Evolutionary conservation across 2,329 filamentous ascomycete genomes (phyloP), one percentile per base, ranked within the genome.

Genomic region (Meredithiella fracta): DNA sequence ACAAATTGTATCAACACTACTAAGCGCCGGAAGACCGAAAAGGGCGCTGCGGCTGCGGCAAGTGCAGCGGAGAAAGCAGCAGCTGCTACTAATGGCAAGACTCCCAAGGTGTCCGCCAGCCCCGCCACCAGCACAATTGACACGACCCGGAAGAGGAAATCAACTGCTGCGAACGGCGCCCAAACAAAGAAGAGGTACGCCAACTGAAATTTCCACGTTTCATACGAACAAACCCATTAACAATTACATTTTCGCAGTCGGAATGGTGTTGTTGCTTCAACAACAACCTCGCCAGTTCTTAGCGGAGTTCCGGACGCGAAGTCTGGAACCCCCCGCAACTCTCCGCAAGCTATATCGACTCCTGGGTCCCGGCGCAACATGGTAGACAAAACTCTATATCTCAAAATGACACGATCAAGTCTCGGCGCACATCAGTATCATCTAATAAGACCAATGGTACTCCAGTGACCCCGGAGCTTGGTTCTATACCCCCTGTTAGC

Each of bases 21-120:
- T 23, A 94, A 94, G 70, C 78, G 87, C 63, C 82, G 89, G 61
- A 94, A 90, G 69, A 81, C 86, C 1, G 88, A 94, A 63, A 86
- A 86, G 63, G 55, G 50, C 15, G 44, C 44, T 4, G 29, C 57
- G 1, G 54, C 57, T 1, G 57, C 54, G 15, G n/a, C 51, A n/a
- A 51, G 47, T 34, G 37, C 40, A 15, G 20, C 37, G 20, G n/a
- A n/a, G 9, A 47, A 40, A 11, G 23, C n/a, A 11, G 23, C n/a
- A 4, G 57, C 51, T 3, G 50, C 53, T 26, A 22, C 15, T 7
- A 59, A 56, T 31, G 57, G 47, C 59, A 67, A 76, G 56, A 82
- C 84, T 65, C 68, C 74, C 3, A 80, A 78, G 66, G 74, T 69
- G 5, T 73, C 53, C 14, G 42, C 75, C 26, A 94, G 82, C 60